Evolutionary conservation across 2,329 filamentous ascomycete species (phyloP).

Genomic region (Zymoseptoria pseudotritici): DNA sequence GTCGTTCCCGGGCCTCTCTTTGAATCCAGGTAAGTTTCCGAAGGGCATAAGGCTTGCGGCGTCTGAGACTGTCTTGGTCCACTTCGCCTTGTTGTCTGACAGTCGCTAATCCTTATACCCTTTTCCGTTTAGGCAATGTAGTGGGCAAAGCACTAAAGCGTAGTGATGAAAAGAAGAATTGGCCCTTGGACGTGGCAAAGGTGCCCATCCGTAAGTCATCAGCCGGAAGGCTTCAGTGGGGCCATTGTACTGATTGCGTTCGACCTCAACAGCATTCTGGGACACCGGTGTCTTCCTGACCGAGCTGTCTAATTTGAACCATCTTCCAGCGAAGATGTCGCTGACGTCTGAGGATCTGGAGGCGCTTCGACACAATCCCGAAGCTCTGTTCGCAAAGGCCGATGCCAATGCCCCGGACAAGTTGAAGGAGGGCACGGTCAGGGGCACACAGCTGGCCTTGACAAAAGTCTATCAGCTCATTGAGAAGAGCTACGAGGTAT

Average conservation of each 20-base stretch:
- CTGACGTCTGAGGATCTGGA: slow-evolving; percentile 9
- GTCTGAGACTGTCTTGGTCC: too few species aligned
- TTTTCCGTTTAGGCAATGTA: too few species aligned
- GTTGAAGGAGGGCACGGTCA: slow-evolving; percentile 13
- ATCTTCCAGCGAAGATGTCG: slow-evolving; percentile 6
- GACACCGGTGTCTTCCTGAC: slow-evolving; percentile 16
- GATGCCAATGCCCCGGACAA: slow-evolving; percentile 8
- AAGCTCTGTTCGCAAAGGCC: slow-evolving; percentile 9
- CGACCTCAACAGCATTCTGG: slow-evolving; percentile 3
- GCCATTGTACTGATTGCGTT: neutral
- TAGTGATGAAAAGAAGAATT: slow-evolving; percentile 1
- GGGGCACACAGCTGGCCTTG: slow-evolving; percentile 16
- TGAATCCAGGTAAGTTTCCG: slow-evolving; percentile 5
- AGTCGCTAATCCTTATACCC: too few species aligned
- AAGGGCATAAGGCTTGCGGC: too few species aligned
- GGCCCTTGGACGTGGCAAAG: slow-evolving; percentile 9
- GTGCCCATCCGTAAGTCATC: slow-evolving; percentile 3
- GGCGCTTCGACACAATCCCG: slow-evolving; percentile 12
- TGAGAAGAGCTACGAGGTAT: slow-evolving; percentile 13
- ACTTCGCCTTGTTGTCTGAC: too few species aligned
- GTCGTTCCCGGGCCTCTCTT: neutral
- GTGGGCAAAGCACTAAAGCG: slow-evolving; percentile 1
- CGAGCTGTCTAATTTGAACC: slow-evolving; percentile 9
- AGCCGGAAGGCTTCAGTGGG: too few species aligned
- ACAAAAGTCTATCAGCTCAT: slow-evolving; percentile 17